Evolutionary conservation across 108 stramenopile species (phyloP).

Genomic region (Stephanodiscus minutulus): DNA sequence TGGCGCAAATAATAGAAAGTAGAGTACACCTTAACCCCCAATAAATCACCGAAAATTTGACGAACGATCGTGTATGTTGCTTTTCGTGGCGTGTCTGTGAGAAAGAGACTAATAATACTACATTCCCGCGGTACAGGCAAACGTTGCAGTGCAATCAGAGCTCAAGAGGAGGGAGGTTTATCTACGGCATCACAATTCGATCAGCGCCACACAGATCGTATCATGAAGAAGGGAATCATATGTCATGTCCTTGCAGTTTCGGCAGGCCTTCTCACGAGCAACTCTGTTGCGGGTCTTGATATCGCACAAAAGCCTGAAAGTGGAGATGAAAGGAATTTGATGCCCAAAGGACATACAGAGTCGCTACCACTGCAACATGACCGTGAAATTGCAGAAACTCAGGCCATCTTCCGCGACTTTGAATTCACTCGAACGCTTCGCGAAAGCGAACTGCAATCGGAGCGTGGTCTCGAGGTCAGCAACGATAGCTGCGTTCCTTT

Average conservation of each 20-base stretch:
- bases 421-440: slow-evolving; percentile 5
- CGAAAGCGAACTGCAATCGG: neutral
- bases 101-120: too few relatives aligned
- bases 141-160: neutral
- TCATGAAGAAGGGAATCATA: neutral
- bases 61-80: too few relatives aligned
- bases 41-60: too few relatives aligned
- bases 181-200: neutral
- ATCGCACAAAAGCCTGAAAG: neutral
- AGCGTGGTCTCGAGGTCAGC: neutral
- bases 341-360: neutral
- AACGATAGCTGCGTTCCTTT: neutral
- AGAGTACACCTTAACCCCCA: too few relatives aligned
- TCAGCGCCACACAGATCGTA: neutral
- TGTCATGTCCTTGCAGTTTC: slow-evolving; percentile 2
- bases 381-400: neutral
- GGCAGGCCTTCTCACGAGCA: slow-evolving; percentile 2
- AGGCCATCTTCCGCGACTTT: slow-evolving; percentile 10
- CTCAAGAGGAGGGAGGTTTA: neutral
- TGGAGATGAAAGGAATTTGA: neutral
- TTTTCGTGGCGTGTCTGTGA: too few relatives aligned
- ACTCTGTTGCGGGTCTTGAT: neutral
- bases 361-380: neutral
- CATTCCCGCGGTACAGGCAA: too few relatives aligned
- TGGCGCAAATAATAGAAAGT: too few relatives aligned